Evolutionary conservation across 441 rosid genomes (phyloP), one percentile per base, ranked within the genome.

Genomic region (Brassica hybrid): DNA sequence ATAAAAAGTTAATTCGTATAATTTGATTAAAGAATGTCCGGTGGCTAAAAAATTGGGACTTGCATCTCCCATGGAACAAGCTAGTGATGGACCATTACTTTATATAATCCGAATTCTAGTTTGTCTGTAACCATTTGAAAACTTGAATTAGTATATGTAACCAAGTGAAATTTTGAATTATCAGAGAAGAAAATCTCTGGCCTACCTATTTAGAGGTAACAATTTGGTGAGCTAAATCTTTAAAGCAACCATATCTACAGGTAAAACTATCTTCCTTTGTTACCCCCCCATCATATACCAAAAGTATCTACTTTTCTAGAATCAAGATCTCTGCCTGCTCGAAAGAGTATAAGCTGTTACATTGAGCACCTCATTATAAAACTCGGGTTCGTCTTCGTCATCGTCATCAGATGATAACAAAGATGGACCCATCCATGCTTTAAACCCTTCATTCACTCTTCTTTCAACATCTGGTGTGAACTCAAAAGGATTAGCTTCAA

Each of bases 381-480:
- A 78, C 36, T 88, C 87, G 0, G 88, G 88, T 69, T 91, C 92
- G 63, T 91, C 98, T 84, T 91, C 93, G 67, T 91, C 98, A 34
- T 91, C 93, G 67, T 91, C 98, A 34, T 91, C 98, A 7, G 97
- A 92, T 58, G 97, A 91, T 73, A 90, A 82, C 72, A 85, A 83
- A 67, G 98, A 87, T 21, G 94, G 86, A 4, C 97, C 97, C 91
- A 88, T 88, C 97, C 97, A 94, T 62, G 97, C 75, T 82, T 85
- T 91, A 66, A 94, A 94, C 68, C 98, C 97, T 36, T 92, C 97
- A 23, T 82, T 86, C 32, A 89, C 95, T 17, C 87, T 87, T 77
- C 89, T 87, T 86, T 94, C 98, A 50, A 92, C 82, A 1, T 91
- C 94, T 30, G 95, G 95, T 43, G 95, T 83, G 78, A 88, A 85